Base-by-base conservation (phyloP, 2,329 filamentous ascomycete species). In the Dactylellina parvicollis region DNA sequence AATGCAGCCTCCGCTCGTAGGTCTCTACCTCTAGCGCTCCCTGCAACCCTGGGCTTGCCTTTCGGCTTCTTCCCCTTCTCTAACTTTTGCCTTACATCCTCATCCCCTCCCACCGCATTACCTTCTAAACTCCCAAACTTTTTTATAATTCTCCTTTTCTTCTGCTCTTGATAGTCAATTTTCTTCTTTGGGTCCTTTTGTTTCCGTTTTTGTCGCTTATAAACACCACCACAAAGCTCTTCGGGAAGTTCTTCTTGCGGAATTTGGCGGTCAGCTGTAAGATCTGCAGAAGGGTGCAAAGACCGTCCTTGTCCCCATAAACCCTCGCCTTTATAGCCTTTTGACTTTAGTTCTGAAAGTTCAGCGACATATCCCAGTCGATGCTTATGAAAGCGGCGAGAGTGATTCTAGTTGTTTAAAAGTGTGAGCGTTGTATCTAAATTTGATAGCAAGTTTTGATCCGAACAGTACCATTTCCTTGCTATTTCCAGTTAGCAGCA, bases 211-310 rank as follows among this genome's bases (percentile, higher is more conserved):
- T 82, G 81, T 0, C 88, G 87, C 50, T 86, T 83, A 79, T 90
- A 96, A 2, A 91, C 92, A 1, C 92, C 92, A 75, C 92, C 92
- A 77, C 92, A 96, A 0, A 95, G 82, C 79, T 92, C 88, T 78
- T 91, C 86, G 0, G 89, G 87, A 47, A 91, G 81, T 14, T 83
- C 79, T 74, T 90, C 88, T 34, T 84, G 83, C 0, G 83, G 82
- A 1, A 80, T 80, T 8, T 87, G 75, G 3, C 67, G 74, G 46
- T 77, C 75, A 10, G 71, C 55, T 12, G 75, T 75, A 32, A 74
- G 73, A 50, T 75, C 49, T 12, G 61, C 65, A 1, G 75, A 77
- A 18, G 75, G 59, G 55, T 26, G 76, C 7, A 78, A 50, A 3
- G 67, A 66, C 12, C 64, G 64, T 0, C 92, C 92, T 26, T 87